Evolutionary conservation across 805 yeast genomes (phyloP), one percentile per base, ranked within the genome.

Genomic region (Ogataea polymorpha): DNA sequence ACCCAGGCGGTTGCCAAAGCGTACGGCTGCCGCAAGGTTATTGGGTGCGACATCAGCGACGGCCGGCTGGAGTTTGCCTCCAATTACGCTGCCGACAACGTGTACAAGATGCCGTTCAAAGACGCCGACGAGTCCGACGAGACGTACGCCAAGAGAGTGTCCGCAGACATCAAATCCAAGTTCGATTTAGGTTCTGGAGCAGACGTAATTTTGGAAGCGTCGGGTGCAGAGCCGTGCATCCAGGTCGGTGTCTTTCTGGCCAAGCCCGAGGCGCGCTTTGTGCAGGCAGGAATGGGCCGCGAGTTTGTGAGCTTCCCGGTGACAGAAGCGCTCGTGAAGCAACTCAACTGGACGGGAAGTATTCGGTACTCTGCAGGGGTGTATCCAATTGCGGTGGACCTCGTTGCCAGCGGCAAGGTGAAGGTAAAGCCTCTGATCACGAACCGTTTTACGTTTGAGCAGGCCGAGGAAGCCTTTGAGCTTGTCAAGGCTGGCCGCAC

Each of bases 211-310:
- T 70, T 88, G 58, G 96, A 88, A 59, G 86, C 91, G 45, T 78
- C 95, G 11, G 96, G 96, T 41, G 88, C 87, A 26, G 86, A 79
- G 54, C 73, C 77, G 18, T 86, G 93, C 50, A 81, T 86, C 48
- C 72, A 77, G 49, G 70, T 79, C 45, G 93, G 87, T 36, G 72
- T 87, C 29, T 67, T 73, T 37, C 70, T 77, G 23, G 67, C 85
- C 44, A 72, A 67, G 36, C 70, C 78, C 17, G 88, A 86, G 41
- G 96, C 95, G 23, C 69, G 79, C 32, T 80, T 72, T 53, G 88
- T 86, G 18, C 95, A 86, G 64, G 91, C 86, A 21, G 96, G 96
- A 30, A 85, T 85, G 79, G 91, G 95, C 17, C 77, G 74, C 33
- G 82, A 79, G 34, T 70, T 74, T 38, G 72, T 86, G 42, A 44